phyloP scores from a whole-genome alignment of 2,329 filamentous ascomycete genomes.

The Gaeumannomyces tritici region DNA sequence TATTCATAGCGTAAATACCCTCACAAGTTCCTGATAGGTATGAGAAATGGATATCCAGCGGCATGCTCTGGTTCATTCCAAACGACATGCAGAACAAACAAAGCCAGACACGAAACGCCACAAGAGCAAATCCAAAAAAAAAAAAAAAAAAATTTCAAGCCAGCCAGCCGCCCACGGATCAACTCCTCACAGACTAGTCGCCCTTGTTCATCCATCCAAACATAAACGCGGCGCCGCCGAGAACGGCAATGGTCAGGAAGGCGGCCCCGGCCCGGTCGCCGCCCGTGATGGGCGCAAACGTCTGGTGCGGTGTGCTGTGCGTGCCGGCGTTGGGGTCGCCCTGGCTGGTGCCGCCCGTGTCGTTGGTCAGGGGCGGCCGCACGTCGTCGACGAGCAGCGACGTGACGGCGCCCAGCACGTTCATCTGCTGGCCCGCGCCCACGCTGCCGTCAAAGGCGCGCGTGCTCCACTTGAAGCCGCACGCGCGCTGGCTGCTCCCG shows the following conservation, averaged over 20 bases:
- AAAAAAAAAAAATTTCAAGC: background rate
- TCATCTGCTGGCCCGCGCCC: constrained; percentile 47
- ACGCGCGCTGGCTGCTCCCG: constrained; percentile 30
- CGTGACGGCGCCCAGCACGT: constrained; percentile 40
- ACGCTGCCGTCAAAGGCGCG: constrained; percentile 36
- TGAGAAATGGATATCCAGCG: background rate
- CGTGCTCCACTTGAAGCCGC: constrained; percentile 43
- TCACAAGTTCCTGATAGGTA: background rate
- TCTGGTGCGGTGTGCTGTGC: background rate
- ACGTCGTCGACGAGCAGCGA: constrained; percentile 26
- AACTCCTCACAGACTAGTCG: background rate
- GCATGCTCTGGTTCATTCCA: too few species aligned
- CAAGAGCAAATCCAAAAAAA: background rate
- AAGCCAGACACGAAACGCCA: background rate
- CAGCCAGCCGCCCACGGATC: too few species aligned
- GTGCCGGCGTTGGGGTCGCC: constrained; percentile 21
- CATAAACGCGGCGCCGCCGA: constrained; percentile 14
- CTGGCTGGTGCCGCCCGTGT: constrained; percentile 31
- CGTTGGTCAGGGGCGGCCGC: constrained; percentile 22
- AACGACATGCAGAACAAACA: too few species aligned
- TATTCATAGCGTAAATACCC: background rate
- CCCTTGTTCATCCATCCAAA: constrained; percentile 24
- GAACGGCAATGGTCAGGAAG: constrained; percentile 23
- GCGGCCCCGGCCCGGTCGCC: constrained; percentile 30
- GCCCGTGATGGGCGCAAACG: constrained; percentile 14